Conservation (phyloP, 768 basidiomycete species). For the Tulasnella sp. region DNA sequence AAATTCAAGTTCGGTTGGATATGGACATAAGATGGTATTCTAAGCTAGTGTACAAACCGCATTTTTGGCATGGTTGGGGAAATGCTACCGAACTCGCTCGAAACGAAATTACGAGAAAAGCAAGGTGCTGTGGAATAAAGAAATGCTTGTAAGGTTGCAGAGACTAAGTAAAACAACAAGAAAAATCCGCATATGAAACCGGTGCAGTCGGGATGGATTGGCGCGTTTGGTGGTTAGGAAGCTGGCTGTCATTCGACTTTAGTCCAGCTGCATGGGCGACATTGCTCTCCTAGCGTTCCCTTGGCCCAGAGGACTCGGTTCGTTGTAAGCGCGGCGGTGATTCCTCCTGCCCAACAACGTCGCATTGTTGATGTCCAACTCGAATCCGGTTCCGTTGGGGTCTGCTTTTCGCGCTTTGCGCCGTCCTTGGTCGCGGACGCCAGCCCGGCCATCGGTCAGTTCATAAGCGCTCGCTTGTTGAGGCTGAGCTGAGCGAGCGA, state of each 20-base stretch:
- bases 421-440: constrained; percentile 53
- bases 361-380: constrained; percentile 80
- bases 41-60: not conserved
- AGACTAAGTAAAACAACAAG: not conserved
- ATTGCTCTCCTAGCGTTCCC: not conserved
- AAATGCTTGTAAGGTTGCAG: not conserved
- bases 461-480: constrained; percentile 12
- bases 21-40: not conserved
- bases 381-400: constrained; percentile 48
- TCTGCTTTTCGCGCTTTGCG: constrained; percentile 30
- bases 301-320: constrained; percentile 21
- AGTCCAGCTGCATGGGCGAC: not conserved
- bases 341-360: constrained; percentile 63
- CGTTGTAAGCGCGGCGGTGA: not conserved
- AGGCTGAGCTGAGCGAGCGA: constrained; percentile 3
- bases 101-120: not conserved
- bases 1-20: not conserved
- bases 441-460: constrained; percentile 60
- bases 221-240: not conserved
- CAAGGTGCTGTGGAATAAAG: not conserved
- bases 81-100: not conserved
- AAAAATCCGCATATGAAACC: not conserved
- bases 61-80: not conserved
- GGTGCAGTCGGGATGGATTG: not conserved
- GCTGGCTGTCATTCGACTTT: not conserved